Base-by-base conservation (phyloP, 495 filamentous ascomycete species). In the Aspergillus biplanus region DNA sequence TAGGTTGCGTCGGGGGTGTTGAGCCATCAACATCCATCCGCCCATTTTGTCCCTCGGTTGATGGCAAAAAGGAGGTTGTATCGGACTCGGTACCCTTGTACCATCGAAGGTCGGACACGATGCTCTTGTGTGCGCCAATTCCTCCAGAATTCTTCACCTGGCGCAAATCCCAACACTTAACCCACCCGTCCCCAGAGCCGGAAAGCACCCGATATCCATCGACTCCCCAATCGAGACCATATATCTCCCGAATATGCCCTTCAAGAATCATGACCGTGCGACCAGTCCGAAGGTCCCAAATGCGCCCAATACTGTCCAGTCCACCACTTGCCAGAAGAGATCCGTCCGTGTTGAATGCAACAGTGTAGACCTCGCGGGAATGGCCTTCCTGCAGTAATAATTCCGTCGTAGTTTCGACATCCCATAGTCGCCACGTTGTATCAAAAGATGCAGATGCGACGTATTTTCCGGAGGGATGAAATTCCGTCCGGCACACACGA, bases 381-480 rank as follows among this genome's bases (percentile, higher is more conserved):
- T 99, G 95, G 5, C 96, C 95, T 79, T 99, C 95, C 78, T 98
- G 96, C 4, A 97, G 78, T 0, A 94, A 81, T 5, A 99, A 79
- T 67, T 98, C 93, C 4, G 89, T 88, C 0, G 85, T 89, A 2
- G 88, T 94, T 58, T 91, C 86, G 0, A 97, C 84, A 70, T 99
- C 96, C 96, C 96, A 99, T 59, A 99, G 76, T 31, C 95, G 86
- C 95, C 95, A 99, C 0, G 94, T 97, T 4, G 93, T 97, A 71
- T 99, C 95, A 68, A 92, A 94, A 2, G 92, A 97, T 1, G 95
- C 95, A 0, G 93, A 97, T 2, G 95, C 95, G 27, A 97, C 84
- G 69, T 94, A 97, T 59, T 84, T 82, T 16, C 95, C 94, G 4
- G 91, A 96, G 0, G 95, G 95, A 66, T 99, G 96, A 71, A 98